Conservation (phyloP, 1,139 yeast genomes). For the Scheffersomyces cryptocercus region DNA sequence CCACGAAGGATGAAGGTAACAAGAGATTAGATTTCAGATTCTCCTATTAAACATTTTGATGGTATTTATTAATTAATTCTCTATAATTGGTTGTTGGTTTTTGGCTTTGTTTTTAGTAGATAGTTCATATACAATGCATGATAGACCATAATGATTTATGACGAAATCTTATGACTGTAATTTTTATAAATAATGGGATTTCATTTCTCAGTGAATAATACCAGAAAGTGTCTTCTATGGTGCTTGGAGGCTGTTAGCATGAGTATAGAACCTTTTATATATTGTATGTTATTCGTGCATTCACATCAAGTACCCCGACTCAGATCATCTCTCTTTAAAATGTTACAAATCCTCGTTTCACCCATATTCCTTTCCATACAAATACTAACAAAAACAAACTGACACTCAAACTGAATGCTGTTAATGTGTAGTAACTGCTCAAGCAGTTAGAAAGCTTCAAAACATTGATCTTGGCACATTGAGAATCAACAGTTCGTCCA, state of each 20-base stretch:
- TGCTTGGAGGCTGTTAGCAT: no score
- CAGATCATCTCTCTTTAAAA: constrained; percentile 6
- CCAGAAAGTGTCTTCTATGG: no score
- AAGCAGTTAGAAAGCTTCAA: constrained; percentile 25
- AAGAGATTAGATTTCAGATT: constrained; percentile 20
- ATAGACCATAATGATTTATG: not conserved
- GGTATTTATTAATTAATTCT: no score
- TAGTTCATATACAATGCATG: constrained; percentile 4
- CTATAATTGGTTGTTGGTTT: no score
- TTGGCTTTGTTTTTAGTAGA: no score
- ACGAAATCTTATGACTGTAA: no score
- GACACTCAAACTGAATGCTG: constrained; percentile 29
- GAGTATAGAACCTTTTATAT: no score
- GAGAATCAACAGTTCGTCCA: constrained; percentile 62
- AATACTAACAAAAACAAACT: constrained; percentile 31
- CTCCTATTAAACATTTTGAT: constrained; percentile 8
- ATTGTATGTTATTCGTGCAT: no score
- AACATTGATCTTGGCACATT: constrained; percentile 20
- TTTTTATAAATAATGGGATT: no score
- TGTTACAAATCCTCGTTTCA: constrained; percentile 27
- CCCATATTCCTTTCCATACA: constrained; percentile 41
- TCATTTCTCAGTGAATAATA: no score
- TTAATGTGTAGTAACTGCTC: constrained; percentile 33
- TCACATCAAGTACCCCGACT: no score
- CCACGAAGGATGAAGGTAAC: constrained; percentile 15